Base-by-base conservation (phyloP, 768 basidiomycete genomes). In the Amanita polypyramis region DNA sequence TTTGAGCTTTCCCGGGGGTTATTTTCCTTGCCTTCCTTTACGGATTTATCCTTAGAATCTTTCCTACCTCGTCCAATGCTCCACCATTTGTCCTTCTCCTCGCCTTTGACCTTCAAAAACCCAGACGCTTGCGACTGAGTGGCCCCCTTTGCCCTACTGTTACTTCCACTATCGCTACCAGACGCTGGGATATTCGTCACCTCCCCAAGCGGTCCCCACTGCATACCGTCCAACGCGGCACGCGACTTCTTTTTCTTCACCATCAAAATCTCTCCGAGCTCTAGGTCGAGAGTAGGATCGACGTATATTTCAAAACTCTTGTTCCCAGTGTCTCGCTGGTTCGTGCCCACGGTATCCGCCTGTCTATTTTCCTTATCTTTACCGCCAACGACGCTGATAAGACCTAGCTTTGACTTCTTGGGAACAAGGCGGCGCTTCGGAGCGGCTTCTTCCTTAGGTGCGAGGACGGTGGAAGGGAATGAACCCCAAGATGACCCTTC, bases 191-290 rank as follows among this genome's bases (percentile, higher is more conserved):
- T 64, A 50, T 83, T 86, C 52, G 81, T 83, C 6, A 77, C 75
- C 45, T 85, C 82, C 0, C 68, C 73, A 35, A 77, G 52, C 5
- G 68, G 60, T 8, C 65, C 75, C 65, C 82, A 83, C 61, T 72
- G 38, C 64, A 75, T 65, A 63, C 74, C 77, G 55, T 82, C 74
- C 51, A 89, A 59, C 1, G 64, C 80, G 0, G 69, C 69, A 0
- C 86, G 65, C 0, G 76, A 77, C 55, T 83, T 85, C 68, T 80
- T 80, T 74, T 85, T 86, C 73, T 82, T 84, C 32, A 88, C 78
- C 60, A 88, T 70, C 17, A 84, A 59, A 15, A 87, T 76, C 53
- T 86, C 83, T 5, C 75, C 81, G 30, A 80, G 66, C 17, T 84
- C 83, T 0, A 78, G 75, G 54, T 85, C 82, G 19, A 73, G 65